phyloP scores from a whole-genome alignment of 108 stramenopile species.

The Bacterosira constricta region DNA sequence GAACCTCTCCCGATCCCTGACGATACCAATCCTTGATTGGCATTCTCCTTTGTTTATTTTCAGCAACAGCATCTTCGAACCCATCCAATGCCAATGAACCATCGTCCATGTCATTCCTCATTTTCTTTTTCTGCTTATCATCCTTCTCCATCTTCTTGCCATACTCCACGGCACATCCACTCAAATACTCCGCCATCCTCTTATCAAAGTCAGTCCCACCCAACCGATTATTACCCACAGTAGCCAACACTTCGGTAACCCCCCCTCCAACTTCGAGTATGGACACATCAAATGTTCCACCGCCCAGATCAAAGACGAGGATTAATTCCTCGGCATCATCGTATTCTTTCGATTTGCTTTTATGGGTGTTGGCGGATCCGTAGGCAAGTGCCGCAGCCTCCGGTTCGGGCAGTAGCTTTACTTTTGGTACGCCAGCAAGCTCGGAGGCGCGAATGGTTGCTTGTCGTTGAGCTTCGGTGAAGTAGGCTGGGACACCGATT shows the following conservation, averaged over 20 bases:
- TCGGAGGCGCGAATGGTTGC: conserved; percentile 87
- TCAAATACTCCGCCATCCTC: conserved; percentile 72
- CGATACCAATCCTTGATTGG: conserved; percentile 33
- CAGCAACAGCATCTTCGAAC: no score
- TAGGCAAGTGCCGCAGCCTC: conserved; percentile 96
- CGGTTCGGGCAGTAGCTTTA: conserved; percentile 90
- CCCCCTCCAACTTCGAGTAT: conserved; percentile 87
- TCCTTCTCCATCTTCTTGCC: conserved; percentile 7
- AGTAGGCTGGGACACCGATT: conserved; percentile 96
- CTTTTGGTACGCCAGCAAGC: conserved; percentile 84
- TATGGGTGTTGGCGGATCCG: conserved; percentile 53
- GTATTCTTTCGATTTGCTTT: conserved; percentile 42
- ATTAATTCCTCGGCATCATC: conserved; percentile 73
- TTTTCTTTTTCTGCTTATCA: background rate
- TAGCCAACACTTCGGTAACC: conserved; percentile 89
- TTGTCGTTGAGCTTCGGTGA: conserved; percentile 85
- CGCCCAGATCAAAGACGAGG: conserved; percentile 94
- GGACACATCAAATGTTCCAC: conserved; percentile 95
- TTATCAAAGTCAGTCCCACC: conserved; percentile 94
- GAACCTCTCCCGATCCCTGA: conserved; percentile 42
- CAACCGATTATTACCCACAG: conserved; percentile 84
- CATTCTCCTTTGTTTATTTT: background rate
- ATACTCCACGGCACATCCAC: conserved; percentile 33
- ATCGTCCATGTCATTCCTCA: background rate
- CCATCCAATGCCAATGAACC: no score